Evolutionary conservation across 805 yeast genomes (phyloP).

Genomic region (Ogataea trehaloabstinens): DNA sequence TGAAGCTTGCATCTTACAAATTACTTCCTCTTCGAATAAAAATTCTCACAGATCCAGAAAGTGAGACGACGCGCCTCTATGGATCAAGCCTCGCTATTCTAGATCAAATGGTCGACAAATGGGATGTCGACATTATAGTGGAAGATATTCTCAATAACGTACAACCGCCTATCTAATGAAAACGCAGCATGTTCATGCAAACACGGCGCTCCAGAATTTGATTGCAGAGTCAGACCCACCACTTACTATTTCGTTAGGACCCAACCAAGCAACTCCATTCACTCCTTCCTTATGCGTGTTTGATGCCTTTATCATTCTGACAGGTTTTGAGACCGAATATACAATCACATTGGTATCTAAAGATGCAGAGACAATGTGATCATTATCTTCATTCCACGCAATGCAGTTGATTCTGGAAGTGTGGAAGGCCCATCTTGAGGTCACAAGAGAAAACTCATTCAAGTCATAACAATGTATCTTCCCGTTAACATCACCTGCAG

Average conservation of each 20-base stretch:
- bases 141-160: constrained; percentile 52
- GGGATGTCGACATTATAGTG: constrained; percentile 48
- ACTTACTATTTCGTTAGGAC: constrained; percentile 50
- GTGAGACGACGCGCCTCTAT: constrained; percentile 53
- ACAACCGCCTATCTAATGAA: constrained; percentile 50
- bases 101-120: constrained; percentile 38
- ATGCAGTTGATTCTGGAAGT: constrained; percentile 77
- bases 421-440: constrained; percentile 96
- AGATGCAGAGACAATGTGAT: constrained; percentile 74
- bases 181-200: no score
- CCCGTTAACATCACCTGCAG: constrained; percentile 86
- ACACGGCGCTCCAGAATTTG: constrained; percentile 62
- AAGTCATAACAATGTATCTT: constrained; percentile 74
- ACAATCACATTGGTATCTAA: constrained; percentile 79
- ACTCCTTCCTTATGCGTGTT: constrained; percentile 92
- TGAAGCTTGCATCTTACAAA: constrained; percentile 47
- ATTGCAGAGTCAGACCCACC: constrained; percentile 82
- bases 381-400: constrained; percentile 74
- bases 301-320: constrained; percentile 66
- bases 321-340: constrained; percentile 77
- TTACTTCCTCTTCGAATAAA: constrained; percentile 47
- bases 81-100: constrained; percentile 51
- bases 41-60: constrained; percentile 30
- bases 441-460: constrained; percentile 52
- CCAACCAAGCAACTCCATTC: constrained; percentile 66